phyloP scores from a whole-genome alignment of 140 eudicot species.

The Stevia rebaudiana region DNA sequence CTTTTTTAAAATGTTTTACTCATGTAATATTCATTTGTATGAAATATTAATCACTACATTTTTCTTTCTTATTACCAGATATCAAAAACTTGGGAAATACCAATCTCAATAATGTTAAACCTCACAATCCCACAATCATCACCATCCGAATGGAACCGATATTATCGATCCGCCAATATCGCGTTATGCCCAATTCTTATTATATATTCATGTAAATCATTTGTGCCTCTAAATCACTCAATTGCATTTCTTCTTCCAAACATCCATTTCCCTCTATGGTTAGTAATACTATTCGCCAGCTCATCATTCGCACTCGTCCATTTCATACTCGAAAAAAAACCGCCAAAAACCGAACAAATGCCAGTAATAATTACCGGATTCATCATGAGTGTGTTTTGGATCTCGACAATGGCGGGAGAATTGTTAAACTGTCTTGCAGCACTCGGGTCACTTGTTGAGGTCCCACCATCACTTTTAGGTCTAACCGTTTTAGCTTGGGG shows the following conservation, averaged over 20 bases:
- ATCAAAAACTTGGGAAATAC: conserved; percentile 74
- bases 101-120: conserved; percentile 60
- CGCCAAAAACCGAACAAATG: conserved; percentile 81
- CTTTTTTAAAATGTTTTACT: conserved; percentile 1
- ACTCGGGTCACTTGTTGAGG: conserved; percentile 59
- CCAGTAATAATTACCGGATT: conserved; percentile 52
- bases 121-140: conserved; percentile 83
- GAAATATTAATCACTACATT: neutral
- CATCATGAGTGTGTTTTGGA: conserved; percentile 95
- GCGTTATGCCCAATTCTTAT: conserved; percentile 85
- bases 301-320: conserved; percentile 73
- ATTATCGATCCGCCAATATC: conserved; percentile 72
- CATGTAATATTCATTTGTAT: conserved; percentile 3
- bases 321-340: conserved; percentile 54
- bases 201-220: conserved; percentile 74
- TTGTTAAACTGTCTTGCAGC: conserved; percentile 91
- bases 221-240: conserved; percentile 66
- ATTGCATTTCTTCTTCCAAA: conserved; percentile 63
- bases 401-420: conserved; percentile 87
- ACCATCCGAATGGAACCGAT: conserved; percentile 86
- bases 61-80: conserved; percentile 45
- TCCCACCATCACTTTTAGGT: conserved; percentile 77
- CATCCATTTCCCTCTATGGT: conserved; percentile 79
- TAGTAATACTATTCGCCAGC: conserved; percentile 62
- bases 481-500: conserved; percentile 98